phyloP scores from a whole-genome alignment of 2,329 filamentous ascomycete genomes.

The Hirsutella rhossiliensis region DNA sequence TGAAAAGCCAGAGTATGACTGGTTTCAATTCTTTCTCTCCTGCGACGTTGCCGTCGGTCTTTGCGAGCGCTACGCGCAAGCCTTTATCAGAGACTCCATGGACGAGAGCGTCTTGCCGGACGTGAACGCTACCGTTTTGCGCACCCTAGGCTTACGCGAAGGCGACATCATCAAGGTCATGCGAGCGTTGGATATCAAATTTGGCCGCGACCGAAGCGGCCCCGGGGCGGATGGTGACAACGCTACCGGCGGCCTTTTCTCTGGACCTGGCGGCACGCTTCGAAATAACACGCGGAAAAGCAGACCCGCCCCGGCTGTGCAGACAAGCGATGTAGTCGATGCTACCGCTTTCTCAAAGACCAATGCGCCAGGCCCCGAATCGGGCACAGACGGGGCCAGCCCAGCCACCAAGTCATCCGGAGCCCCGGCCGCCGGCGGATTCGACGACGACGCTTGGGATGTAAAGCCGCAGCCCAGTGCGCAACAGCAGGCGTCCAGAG shows the following conservation, averaged over 20 bases:
- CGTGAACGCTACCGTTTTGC: conserved; percentile 69
- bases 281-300: conserved; percentile 93
- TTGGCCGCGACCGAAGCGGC: conserved; percentile 44
- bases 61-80: conserved; percentile 86
- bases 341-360: conserved; percentile 69
- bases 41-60: conserved; percentile 87
- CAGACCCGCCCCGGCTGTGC: conserved; percentile 73
- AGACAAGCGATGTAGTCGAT: conserved; percentile 78
- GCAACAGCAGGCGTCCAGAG: conserved; percentile 9
- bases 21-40: conserved; percentile 96
- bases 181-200: conserved; percentile 76
- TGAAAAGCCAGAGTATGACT: conserved; percentile 74
- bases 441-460: conserved; percentile 97
- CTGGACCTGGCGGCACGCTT: conserved; percentile 79
- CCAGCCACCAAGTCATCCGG: not conserved
- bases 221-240: conserved; percentile 47
- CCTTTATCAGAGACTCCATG: conserved; percentile 87
- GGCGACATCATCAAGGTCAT: conserved; percentile 95
- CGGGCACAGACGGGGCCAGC: conserved; percentile 9
- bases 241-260: conserved; percentile 59
- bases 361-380: conserved; percentile 16
- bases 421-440: conserved; percentile 40
- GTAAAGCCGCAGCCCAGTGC: conserved; percentile 55
- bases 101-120: conserved; percentile 86
- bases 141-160: conserved; percentile 86